Base-by-base conservation (phyloP, 306 rosid genomes). In the Pyrus pyrifolia region DNA sequence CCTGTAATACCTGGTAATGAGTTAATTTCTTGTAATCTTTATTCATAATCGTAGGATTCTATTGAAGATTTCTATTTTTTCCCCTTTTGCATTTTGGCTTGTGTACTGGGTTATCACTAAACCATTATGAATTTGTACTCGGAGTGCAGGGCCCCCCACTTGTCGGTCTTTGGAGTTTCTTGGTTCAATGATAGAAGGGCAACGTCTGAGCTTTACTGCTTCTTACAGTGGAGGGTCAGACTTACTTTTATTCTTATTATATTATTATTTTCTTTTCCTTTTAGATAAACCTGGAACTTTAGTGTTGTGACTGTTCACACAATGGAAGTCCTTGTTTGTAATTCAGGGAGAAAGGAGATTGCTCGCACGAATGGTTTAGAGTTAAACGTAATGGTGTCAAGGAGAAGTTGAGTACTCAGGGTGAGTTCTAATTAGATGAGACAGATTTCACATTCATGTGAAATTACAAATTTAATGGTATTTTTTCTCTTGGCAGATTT, bases 221-320 rank as follows among this genome's bases (percentile, higher is more conserved):
- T 82, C 89, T 68, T 95, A 95, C 78, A 91, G 83, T 40, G 99
- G 99, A 81, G 99, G 99, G 99, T 95, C 77, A 82, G 97, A 64
- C 75, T 86, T 82, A 53, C 70, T 73, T 55, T 66, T 35, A 13
- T 35, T 57, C 40, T 14, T 63, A 15, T 73, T 79, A 4, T 63
- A 27, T 73, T 79, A 11, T 15, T 71, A 30, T 33, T 45, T 71
- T 9, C 1, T 13, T 40, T n/a, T 52, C 49, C 15, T 5, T 40
- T 42, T 9, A 9, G 21, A n/a, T 76, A 38, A 52, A 57, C 70
- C 17, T 49, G 63, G 38, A 61, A 59, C 52, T 58, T 57, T 44
- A 52, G 38, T 45, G 21, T 42, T 66, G 1, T 53, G 52, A 61
- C 25, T 14, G 18, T 40, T 67, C 11, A 67, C 21, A 42, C n/a